Base-by-base conservation (phyloP, 768 basidiomycete species). In the Pilatotrama ljubarskyi region DNA sequence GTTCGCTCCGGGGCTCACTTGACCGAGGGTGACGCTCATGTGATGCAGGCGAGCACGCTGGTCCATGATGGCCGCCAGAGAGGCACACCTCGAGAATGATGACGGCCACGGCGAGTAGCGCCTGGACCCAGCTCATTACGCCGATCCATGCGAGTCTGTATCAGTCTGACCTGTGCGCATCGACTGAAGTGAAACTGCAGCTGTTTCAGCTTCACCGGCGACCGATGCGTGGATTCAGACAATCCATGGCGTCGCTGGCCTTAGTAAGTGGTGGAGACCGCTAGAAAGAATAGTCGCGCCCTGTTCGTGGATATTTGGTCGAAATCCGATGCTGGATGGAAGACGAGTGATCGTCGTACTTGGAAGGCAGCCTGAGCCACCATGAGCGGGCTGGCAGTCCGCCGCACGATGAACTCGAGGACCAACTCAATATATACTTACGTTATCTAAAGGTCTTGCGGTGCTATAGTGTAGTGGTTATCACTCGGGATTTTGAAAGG, bases 391-490 rank as follows among this genome's bases (percentile, higher is more conserved):
- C n/a, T n/a, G n/a, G n/a, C n/a, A n/a, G n/a, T n/a, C n/a, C n/a
- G n/a, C n/a, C n/a, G n/a, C n/a, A n/a, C n/a, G n/a, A n/a, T n/a
- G n/a, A n/a, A n/a, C n/a, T n/a, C n/a, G n/a, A n/a, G n/a, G n/a
- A n/a, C n/a, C n/a, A 32, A 32, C 29, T 32, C 29, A 5, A 5
- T 4, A 32, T 32, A 32, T 32, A 32, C 4, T 5, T n/a, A 10
- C 3, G 10, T 11, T 0, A 44, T 1, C 3, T 1, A n/a, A 18
- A 11, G 1, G 3, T 3, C 18, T 15, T 9, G 35, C 7, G 58
- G 58, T 59, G 50, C 58, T 59, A 59, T 59, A 59, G 58, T 59
- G 58, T 59, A 59, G 58, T 59, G 58, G 58, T 59, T 59, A 59
- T 59, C 58, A 59, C 58, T 59, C 58, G 58, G 58, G 58, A 59